These are phyloP conservation scores for Pythium phragmiticola DNA, from an alignment of 352 stramenopile genomes.

Conservation along the genomic window DNA sequence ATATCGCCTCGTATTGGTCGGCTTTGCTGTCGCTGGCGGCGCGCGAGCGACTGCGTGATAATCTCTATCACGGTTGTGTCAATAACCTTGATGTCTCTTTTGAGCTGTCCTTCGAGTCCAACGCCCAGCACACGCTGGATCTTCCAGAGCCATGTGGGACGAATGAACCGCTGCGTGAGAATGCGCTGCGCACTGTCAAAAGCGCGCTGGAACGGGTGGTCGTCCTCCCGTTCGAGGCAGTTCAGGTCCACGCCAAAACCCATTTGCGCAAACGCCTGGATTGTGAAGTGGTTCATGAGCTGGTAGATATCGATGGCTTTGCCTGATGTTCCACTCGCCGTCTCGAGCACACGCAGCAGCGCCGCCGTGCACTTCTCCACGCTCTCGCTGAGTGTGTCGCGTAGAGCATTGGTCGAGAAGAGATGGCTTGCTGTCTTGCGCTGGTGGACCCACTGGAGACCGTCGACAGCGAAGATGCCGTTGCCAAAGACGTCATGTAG, in stretches of 20 bases:
- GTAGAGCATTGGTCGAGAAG: constrained; percentile 41
- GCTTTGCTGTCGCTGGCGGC: constrained; percentile 9
- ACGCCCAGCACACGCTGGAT: constrained; percentile 33
- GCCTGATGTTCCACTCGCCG: neutral
- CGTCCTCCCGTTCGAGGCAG: constrained; percentile 16
- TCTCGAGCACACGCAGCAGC: constrained; percentile 20
- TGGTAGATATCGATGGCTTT: constrained; percentile 35
- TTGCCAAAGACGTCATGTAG: constrained; percentile 19
- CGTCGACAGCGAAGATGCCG: constrained; percentile 29
- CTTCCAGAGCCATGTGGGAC: constrained; percentile 48
- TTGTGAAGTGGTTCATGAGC: constrained; percentile 46
- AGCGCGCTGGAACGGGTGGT: constrained; percentile 30
- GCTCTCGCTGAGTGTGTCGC: constrained; percentile 33
- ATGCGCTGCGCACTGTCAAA: constrained; percentile 44
- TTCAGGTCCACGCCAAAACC: constrained; percentile 34
- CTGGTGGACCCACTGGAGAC: constrained; percentile 34
- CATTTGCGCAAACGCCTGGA: constrained; percentile 50
- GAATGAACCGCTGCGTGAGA: constrained; percentile 32
- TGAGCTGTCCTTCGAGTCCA: constrained; percentile 35
- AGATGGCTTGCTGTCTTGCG: constrained; percentile 53
- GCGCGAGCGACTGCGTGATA: constrained; percentile 36
- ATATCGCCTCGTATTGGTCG: constrained; percentile 29
- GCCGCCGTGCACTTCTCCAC: neutral
- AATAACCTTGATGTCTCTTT: constrained; percentile 41
- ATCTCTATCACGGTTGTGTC: constrained; percentile 50